Evolutionary conservation across 2,329 filamentous ascomycete species (phyloP).

Genomic region (Nectriaceae sp.): DNA sequence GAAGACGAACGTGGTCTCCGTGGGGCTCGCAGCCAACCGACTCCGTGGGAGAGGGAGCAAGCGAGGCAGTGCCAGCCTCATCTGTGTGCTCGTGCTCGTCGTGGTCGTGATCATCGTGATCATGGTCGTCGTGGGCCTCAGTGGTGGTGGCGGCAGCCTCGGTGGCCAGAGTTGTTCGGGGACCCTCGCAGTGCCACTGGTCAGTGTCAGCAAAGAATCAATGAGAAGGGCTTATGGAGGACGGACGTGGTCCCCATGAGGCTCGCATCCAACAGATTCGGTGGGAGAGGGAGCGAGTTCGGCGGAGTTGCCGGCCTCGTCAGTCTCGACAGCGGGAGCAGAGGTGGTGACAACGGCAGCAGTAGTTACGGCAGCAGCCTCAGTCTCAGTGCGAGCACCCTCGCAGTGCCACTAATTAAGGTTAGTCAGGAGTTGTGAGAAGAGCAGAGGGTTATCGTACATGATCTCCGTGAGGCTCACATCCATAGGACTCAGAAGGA

Average conservation of each 20-base stretch:
- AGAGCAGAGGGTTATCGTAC: not conserved
- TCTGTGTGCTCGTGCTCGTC: not conserved
- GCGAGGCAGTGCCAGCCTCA: not conserved
- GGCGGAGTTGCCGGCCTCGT: conserved; percentile 13
- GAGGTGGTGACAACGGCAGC: conserved; percentile 2
- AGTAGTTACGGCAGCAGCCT: not conserved
- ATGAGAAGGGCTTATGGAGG: no score
- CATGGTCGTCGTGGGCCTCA: not conserved
- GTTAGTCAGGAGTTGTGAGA: not conserved
- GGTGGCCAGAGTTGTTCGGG: not conserved
- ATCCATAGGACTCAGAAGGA: conserved; percentile 21
- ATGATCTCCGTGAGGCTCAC: conserved; percentile 18
- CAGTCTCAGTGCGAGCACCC: conserved; percentile 17
- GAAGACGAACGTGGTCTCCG: conserved; percentile 9
- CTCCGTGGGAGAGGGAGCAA: conserved; percentile 24
- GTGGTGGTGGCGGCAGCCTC: not conserved
- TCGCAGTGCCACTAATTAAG: conserved; percentile 20
- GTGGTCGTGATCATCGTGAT: no score
- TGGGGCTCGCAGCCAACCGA: conserved; percentile 19
- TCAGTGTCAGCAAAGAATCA: no score
- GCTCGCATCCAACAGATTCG: conserved; percentile 24
- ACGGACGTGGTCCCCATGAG: conserved; percentile 24
- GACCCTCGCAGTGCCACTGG: conserved; percentile 1
- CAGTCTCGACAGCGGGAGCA: not conserved
- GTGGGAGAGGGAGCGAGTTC: conserved; percentile 19